Evolutionary conservation across 352 stramenopile species (phyloP).

Genomic region (Pythium aphanidermatum): DNA sequence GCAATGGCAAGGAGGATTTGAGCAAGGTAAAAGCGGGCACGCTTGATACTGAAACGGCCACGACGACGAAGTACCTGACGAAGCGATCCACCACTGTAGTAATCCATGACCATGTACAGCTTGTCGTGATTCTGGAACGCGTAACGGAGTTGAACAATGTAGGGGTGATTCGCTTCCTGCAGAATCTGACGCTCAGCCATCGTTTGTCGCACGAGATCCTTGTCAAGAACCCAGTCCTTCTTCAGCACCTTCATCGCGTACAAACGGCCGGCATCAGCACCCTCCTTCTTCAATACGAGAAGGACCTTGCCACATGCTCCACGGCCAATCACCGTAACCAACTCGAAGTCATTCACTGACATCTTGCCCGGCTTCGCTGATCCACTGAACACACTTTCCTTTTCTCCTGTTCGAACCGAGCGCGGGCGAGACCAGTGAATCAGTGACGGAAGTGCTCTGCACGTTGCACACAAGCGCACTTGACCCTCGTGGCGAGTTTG

Average conservation of each 20-base stretch:
- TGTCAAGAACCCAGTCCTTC: conserved; percentile 81
- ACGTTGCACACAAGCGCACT: conserved; percentile 57
- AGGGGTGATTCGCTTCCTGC: conserved; percentile 67
- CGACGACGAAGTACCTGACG: conserved; percentile 58
- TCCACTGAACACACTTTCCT: conserved; percentile 62
- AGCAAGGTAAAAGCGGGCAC: conserved; percentile 57
- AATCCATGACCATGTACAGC: conserved; percentile 81
- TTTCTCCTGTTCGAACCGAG: conserved; percentile 56
- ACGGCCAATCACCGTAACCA: conserved; percentile 65
- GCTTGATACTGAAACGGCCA: conserved; percentile 66
- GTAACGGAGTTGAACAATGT: conserved; percentile 72
- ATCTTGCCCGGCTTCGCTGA: conserved; percentile 61
- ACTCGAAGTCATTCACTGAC: conserved; percentile 70
- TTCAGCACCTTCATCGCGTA: conserved; percentile 79
- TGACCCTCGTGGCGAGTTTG: conserved; percentile 57
- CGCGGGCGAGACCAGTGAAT: conserved; percentile 67
- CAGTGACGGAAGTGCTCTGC: conserved; percentile 45
- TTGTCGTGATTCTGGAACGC: conserved; percentile 79
- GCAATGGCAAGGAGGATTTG: conserved; percentile 65
- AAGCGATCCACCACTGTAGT: conserved; percentile 65
- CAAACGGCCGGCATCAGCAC: conserved; percentile 42
- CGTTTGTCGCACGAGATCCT: conserved; percentile 69
- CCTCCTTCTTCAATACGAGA: conserved; percentile 66
- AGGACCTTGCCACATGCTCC: conserved; percentile 68
- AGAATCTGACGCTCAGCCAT: conserved; percentile 72